These are phyloP conservation scores for Globisporangium heterothallicum DNA, from an alignment of 352 stramenopile species.

Conservation along the genomic window DNA sequence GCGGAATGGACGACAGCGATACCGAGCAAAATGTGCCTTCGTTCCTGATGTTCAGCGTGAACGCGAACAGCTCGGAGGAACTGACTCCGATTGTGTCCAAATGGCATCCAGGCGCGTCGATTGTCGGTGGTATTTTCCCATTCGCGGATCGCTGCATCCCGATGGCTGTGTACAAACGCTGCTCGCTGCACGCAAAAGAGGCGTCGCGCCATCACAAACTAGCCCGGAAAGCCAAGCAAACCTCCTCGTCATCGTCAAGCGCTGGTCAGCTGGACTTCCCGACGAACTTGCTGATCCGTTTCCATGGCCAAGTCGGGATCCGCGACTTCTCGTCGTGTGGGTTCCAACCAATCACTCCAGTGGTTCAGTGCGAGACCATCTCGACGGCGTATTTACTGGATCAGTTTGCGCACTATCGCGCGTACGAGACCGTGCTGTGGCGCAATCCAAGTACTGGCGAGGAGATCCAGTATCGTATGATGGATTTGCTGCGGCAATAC, in stretches of 20 bases:
- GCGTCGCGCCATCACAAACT: constrained; percentile 3
- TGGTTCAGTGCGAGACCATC: constrained; percentile 29
- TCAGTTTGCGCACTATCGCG: constrained; percentile 11
- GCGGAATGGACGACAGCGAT: background rate
- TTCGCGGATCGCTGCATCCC: constrained; percentile 33
- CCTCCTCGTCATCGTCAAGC: background rate
- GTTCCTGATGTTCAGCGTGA: constrained; percentile 54
- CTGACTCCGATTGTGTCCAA: constrained; percentile 25
- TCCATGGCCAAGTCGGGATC: constrained; percentile 30
- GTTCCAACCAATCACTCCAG: constrained; percentile 35
- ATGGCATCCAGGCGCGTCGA: constrained; percentile 29
- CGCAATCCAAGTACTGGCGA: constrained; percentile 8
- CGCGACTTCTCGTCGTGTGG: constrained; percentile 35
- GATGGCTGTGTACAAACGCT: constrained; percentile 14
- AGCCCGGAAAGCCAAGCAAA: constrained; percentile 8
- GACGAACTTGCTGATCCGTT: constrained; percentile 37
- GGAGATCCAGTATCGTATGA: constrained; percentile 9
- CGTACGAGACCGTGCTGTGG: constrained; percentile 11
- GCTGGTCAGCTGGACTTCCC: constrained; percentile 22
- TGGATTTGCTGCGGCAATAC: constrained; percentile 8
- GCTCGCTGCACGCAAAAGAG: background rate
- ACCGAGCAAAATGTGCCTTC: constrained; percentile 17
- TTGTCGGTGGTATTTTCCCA: constrained; percentile 40
- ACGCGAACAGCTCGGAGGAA: constrained; percentile 38
- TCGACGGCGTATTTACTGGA: constrained; percentile 11